Conservation (phyloP, 345 rosid species). For the Cardamine resedifolia region DNA sequence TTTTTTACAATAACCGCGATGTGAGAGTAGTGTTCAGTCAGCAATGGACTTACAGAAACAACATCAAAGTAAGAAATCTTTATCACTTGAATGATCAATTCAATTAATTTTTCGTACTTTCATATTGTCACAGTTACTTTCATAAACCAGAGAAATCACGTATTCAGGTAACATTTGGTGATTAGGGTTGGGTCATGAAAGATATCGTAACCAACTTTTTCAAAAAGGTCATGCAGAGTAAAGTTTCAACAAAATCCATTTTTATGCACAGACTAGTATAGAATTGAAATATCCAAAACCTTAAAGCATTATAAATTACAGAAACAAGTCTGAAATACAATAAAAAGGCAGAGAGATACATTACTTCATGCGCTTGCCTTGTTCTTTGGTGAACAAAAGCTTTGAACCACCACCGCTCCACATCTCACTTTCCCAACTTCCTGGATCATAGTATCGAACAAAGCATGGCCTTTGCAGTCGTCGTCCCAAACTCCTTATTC, state of each 20-base stretch:
- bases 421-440: neutral
- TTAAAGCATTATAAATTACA: constrained; percentile 5
- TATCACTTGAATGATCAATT: neutral
- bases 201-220: neutral
- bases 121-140: neutral
- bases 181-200: neutral
- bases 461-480: neutral
- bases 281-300: constrained; percentile 7
- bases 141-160: neutral
- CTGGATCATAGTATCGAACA: neutral
- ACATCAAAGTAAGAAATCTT: neutral
- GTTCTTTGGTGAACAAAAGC: neutral
- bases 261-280: neutral
- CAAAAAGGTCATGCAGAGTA: too few relatives aligned
- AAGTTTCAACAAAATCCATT: too few relatives aligned
- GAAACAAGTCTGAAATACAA: neutral
- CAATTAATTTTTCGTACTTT: neutral
- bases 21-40: too few relatives aligned
- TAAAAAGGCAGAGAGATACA: neutral
- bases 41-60: neutral
- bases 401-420: constrained; percentile 2
- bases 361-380: neutral
- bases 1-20: neutral
- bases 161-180: neutral
- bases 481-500: neutral